phyloP scores from a whole-genome alignment of 768 basidiomycete species.

The Mycena galericulata region DNA sequence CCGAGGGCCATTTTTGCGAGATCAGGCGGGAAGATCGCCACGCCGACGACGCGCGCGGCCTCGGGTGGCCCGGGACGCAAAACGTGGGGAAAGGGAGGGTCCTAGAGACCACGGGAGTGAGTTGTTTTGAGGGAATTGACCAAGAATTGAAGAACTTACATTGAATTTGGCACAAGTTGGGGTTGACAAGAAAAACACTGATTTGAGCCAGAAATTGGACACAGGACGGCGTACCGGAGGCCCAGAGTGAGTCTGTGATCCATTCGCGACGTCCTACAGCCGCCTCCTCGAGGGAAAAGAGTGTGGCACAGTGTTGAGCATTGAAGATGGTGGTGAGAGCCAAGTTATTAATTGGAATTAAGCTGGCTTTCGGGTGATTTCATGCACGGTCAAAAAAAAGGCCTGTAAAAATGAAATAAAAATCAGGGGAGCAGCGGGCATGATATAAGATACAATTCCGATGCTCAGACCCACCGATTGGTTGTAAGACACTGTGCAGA shows the following conservation, averaged over 20 bases:
- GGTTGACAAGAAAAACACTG: not conserved
- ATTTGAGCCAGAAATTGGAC: not conserved
- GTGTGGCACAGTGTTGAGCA: not conserved
- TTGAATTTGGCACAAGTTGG: not conserved
- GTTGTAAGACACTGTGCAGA: not conserved
- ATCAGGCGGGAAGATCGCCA: too few species aligned
- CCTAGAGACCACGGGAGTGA: too few species aligned
- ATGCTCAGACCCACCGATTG: not conserved
- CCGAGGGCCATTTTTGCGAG: too few species aligned
- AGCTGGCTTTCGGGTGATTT: not conserved
- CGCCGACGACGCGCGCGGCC: too few species aligned
- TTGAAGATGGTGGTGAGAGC: not conserved
- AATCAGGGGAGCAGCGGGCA: not conserved
- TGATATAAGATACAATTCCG: not conserved
- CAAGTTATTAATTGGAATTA: not conserved
- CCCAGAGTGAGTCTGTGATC: not conserved
- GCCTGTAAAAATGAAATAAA: not conserved
- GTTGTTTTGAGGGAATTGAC: constrained; percentile 34
- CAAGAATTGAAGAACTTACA: too few species aligned
- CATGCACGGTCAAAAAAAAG: not conserved
- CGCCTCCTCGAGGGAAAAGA: not conserved
- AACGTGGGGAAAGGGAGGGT: too few species aligned
- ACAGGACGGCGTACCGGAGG: not conserved
- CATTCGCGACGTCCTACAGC: not conserved
- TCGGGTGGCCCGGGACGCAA: too few species aligned